phyloP scores from a whole-genome alignment of 2,329 filamentous ascomycete genomes.

The Colletotrichum melonis region DNA sequence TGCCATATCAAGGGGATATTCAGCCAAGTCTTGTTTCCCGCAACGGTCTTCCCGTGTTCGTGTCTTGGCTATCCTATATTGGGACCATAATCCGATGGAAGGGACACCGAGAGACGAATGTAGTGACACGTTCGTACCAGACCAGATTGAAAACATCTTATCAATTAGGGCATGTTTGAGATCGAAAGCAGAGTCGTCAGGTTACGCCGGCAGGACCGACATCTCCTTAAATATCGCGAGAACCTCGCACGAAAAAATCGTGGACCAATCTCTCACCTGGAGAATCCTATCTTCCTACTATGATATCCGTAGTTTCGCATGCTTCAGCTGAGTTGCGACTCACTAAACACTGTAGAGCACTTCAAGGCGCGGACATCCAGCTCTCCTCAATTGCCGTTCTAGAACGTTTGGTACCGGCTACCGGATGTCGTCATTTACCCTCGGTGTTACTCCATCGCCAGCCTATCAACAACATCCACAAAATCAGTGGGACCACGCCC shows the following conservation, averaged over 20 bases:
- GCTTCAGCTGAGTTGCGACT: background rate
- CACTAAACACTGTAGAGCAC: too few species aligned
- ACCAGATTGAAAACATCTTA: background rate
- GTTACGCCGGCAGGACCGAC: too few species aligned
- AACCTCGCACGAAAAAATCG: background rate
- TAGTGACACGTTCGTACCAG: too few species aligned
- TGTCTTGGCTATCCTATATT: background rate
- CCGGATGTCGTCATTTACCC: slow-evolving; percentile 31
- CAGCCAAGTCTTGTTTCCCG: background rate
- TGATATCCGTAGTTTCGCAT: too few species aligned
- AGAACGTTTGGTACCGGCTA: background rate
- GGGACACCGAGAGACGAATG: background rate
- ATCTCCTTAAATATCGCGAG: background rate
- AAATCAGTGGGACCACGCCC: slow-evolving; percentile 9
- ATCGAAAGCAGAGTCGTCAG: too few species aligned
- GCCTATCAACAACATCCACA: background rate
- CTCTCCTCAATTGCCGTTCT: background rate
- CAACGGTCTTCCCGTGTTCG: background rate
- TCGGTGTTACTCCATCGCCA: slow-evolving; percentile 30
- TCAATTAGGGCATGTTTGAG: too few species aligned
- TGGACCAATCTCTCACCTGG: too few species aligned
- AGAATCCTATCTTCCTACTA: too few species aligned
- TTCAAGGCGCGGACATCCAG: background rate
- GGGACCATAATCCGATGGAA: background rate
- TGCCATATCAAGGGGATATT: background rate